Conservation (phyloP, 2,329 filamentous ascomycete species). For the Aspergillus sp. region DNA sequence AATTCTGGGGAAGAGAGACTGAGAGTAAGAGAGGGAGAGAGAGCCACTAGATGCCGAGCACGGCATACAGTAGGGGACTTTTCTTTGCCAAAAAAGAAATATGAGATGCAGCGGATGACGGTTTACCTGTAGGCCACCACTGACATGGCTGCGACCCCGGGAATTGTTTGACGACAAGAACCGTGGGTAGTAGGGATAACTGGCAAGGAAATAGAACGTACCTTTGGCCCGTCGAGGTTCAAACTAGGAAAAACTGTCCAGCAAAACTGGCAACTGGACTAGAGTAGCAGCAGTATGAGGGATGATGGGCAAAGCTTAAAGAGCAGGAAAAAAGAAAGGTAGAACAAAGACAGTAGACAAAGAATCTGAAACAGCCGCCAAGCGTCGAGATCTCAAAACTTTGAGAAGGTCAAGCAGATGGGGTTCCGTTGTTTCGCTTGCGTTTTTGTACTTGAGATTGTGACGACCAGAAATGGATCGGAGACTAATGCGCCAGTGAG, state of each 20-base stretch:
- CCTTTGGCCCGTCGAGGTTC: neutral
- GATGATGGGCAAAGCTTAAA: constrained; percentile 8
- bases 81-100: constrained; percentile 5
- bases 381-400: neutral
- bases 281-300: neutral
- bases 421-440: neutral
- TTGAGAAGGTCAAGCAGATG: neutral
- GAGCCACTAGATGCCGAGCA: neutral
- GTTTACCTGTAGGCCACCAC: constrained; percentile 1
- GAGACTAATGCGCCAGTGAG: neutral
- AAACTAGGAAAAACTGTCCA: neutral
- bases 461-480: neutral
- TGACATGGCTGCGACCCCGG: neutral
- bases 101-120: constrained; percentile 6
- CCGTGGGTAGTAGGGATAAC: neutral
- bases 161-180: constrained; percentile 6
- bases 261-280: neutral
- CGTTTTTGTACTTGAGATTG: neutral
- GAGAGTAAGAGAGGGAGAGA: neutral
- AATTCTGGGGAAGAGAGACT: neutral
- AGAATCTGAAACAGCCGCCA: constrained; percentile 20
- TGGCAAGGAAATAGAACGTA: neutral
- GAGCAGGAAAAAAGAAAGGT: constrained; percentile 1
- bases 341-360: constrained; percentile 15
- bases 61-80: constrained; percentile 4